phyloP scores from a whole-genome alignment of 495 filamentous ascomycete species.

The Chaetomidium leptoderma region DNA sequence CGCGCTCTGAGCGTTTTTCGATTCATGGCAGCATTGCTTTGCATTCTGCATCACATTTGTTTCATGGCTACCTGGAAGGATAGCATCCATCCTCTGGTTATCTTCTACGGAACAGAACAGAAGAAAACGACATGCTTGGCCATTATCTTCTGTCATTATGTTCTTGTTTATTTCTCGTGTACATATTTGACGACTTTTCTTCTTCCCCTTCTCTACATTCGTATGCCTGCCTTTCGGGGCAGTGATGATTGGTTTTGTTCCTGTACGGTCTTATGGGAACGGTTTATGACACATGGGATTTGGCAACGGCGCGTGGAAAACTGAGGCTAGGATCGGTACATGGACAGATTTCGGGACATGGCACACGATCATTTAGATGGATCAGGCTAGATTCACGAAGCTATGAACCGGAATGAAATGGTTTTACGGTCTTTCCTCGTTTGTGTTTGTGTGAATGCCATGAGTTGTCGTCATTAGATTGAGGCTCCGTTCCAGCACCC shows the following conservation, averaged over 20 bases:
- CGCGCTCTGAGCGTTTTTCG: background rate
- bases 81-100: background rate
- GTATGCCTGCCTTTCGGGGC: background rate
- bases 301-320: slow-evolving; percentile 1
- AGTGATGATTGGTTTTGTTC: background rate
- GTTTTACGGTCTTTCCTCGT: too few relatives aligned
- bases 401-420: background rate
- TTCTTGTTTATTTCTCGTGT: slow-evolving; percentile 17
- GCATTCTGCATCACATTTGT: background rate
- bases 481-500: too few relatives aligned
- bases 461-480: too few relatives aligned
- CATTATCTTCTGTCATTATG: background rate
- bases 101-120: background rate
- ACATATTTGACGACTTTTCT: slow-evolving; percentile 7
- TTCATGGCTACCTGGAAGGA: background rate
- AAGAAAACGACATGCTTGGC: too few relatives aligned
- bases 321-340: background rate
- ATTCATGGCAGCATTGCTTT: background rate
- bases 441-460: too few relatives aligned
- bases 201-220: slow-evolving; percentile 4
- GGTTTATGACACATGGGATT: background rate
- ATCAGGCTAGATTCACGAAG: slow-evolving; percentile 1
- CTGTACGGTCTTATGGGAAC: background rate
- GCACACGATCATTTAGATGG: slow-evolving; percentile 4
- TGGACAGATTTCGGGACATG: background rate